Evolutionary conservation across 495 filamentous ascomycete genomes (phyloP), one percentile per base, ranked within the genome.

Genomic region (Paragyromitra xinjiangensis): DNA sequence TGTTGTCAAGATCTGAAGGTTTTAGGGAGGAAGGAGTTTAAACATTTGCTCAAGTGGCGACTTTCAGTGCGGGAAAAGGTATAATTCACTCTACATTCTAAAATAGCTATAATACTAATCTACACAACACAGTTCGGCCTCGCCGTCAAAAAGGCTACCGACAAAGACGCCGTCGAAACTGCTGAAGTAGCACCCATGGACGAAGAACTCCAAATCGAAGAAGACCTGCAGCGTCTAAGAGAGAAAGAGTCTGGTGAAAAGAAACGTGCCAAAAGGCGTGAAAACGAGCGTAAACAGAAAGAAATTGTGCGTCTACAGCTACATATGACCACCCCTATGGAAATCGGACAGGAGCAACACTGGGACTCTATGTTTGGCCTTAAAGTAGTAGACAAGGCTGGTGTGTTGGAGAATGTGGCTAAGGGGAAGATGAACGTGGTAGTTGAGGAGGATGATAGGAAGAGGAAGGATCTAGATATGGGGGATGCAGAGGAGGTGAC

Each of bases 251-350:
- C 81, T 29, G 75, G 89, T 55, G 88, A 89, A 78, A 93, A 90
- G 83, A 97, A 95, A 85, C 90, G 92, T 71, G 92, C 94, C 80
- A 86, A 91, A 72, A 86, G 93, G 73, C 91, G 88, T 78, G 93
- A 94, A 50, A 98, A 98, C 75, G 94, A 97, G 83, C 90, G 90
- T 81, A 97, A 94, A 84, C 90, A 91, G 77, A 94, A 92, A 83
- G 94, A 97, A 70, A 94, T 97, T 68, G 86, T 94, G 39, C 91
- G 95, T 59, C 90, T 98, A 91, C 96, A 99, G 84, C 89, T 99
- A 86, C 89, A 97, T 84, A 98, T 99, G 96, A 93, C 90, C 16
- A 91, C 93, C 0, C 95, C 95, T 16, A 94, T 92, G 86, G 96
- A 99, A 74, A 96, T 99, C 78, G 95, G 95, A 77, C 93, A 97